These are phyloP conservation scores for Wickerhamiella slavikovae DNA, from an alignment of 805 yeast species.

Conservation along the genomic window DNA sequence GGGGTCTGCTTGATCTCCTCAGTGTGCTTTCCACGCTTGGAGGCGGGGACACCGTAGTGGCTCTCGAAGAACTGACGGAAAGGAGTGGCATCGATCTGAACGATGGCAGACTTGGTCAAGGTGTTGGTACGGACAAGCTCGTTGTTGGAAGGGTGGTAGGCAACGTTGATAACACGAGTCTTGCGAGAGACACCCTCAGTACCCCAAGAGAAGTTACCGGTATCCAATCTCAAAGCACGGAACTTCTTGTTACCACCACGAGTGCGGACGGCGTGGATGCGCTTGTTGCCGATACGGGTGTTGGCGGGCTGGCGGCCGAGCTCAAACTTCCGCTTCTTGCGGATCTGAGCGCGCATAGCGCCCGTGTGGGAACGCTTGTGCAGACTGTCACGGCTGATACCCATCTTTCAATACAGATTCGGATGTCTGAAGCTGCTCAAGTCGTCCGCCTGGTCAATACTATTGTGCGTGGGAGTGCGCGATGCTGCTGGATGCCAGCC, in stretches of 20 bases:
- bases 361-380: constrained; percentile 99
- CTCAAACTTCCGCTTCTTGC: constrained; percentile 99
- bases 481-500: constrained; percentile 1
- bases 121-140: constrained; percentile 99
- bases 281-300: constrained; percentile 97
- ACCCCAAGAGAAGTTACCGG: constrained; percentile 93
- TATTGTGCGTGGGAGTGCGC: constrained; percentile 3
- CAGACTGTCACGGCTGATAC: constrained; percentile 99
- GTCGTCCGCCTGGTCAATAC: too few relatives aligned
- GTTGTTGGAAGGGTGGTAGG: constrained; percentile 98
- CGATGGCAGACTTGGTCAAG: constrained; percentile 95
- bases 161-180: constrained; percentile 97
- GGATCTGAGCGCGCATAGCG: constrained; percentile 99
- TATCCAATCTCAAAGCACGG: constrained; percentile 98
- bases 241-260: constrained; percentile 99
- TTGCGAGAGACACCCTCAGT: constrained; percentile 97
- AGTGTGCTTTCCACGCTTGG: constrained; percentile 39
- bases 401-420: constrained; percentile 59
- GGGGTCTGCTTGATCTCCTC: constrained; percentile 76
- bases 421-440: constrained; percentile 2
- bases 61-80: constrained; percentile 98
- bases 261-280: constrained; percentile 98
- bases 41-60: constrained; percentile 72
- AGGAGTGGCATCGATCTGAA: constrained; percentile 99
- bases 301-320: constrained; percentile 98